These are phyloP conservation scores for Clathrospora elynae DNA, from an alignment of 2,329 filamentous ascomycete genomes.

Conservation along the genomic window DNA sequence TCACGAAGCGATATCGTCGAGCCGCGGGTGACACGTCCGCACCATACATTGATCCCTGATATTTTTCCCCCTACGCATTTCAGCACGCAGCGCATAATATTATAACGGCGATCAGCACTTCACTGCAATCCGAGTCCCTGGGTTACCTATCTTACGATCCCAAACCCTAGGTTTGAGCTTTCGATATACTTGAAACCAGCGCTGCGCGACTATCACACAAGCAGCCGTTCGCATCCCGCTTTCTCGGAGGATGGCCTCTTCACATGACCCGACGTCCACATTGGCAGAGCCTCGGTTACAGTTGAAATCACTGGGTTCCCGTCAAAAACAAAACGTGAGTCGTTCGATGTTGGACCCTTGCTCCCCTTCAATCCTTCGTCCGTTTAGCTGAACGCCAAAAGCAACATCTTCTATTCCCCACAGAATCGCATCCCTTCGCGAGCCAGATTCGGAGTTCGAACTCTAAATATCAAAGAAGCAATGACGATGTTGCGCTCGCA, in stretches of 20 bases:
- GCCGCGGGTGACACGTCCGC: slow-evolving; percentile 9
- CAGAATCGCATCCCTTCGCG: neutral
- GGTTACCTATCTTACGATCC: slow-evolving; percentile 6
- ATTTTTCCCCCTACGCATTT: slow-evolving; percentile 1
- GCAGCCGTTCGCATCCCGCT: slow-evolving; percentile 7
- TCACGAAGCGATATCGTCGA: slow-evolving; percentile 2
- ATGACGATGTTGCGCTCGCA: slow-evolving; percentile 5
- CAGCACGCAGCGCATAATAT: slow-evolving; percentile 7
- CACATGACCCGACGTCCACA: slow-evolving; percentile 12
- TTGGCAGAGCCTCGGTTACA: slow-evolving; percentile 16
- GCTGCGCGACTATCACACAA: slow-evolving; percentile 4
- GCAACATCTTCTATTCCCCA: neutral
- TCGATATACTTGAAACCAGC: slow-evolving; percentile 15
- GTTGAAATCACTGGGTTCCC: slow-evolving; percentile 6
- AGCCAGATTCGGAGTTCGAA: slow-evolving; percentile 2
- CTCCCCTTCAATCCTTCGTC: slow-evolving; percentile 3
- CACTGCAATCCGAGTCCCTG: slow-evolving; percentile 13
- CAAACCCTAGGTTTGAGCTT: slow-evolving; percentile 1
- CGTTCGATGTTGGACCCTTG: slow-evolving; percentile 15
- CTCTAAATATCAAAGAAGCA: slow-evolving; percentile 7
- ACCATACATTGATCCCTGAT: slow-evolving; percentile 2
- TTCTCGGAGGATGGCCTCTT: slow-evolving; percentile 1
- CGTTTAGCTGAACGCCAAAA: slow-evolving; percentile 7
- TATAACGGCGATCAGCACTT: slow-evolving; percentile 12
- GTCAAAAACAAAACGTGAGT: slow-evolving; percentile 19